Percentiles rank a stretch among this genome's conserved stretches.
Conservation (phyloP, 345 rosid species). For the Hibiscus trionum region DNA sequence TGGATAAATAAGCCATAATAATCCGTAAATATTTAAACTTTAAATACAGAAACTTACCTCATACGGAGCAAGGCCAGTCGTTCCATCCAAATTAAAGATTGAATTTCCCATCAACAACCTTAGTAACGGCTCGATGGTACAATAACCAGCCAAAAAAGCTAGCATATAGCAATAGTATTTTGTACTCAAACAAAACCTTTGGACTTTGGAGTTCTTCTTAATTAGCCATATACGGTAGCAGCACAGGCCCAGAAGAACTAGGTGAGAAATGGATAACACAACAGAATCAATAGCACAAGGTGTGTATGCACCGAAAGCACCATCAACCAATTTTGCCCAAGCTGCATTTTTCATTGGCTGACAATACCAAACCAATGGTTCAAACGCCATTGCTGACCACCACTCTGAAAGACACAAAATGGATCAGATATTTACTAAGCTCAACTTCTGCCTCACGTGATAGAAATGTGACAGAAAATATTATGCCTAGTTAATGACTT, state of each 20-base stretch:
- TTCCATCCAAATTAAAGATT: conserved; percentile 49
- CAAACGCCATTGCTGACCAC: conserved; percentile 43
- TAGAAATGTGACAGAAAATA: neutral
- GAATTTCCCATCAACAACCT: conserved; percentile 67
- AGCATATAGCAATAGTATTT: conserved; percentile 48
- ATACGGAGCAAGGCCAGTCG: conserved; percentile 55
- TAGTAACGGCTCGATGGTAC: conserved; percentile 62
- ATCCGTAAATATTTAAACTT: neutral
- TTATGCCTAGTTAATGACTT: neutral
- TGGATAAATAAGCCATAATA: neutral
- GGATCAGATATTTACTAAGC: neutral
- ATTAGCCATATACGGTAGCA: conserved; percentile 62
- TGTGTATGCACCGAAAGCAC: conserved; percentile 68
- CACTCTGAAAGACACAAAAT: conserved; percentile 11
- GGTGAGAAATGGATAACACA: conserved; percentile 58
- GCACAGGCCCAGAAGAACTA: conserved; percentile 67
- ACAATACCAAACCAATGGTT: conserved; percentile 72
- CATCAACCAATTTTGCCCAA: conserved; percentile 51
- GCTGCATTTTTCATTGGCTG: conserved; percentile 53
- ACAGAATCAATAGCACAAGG: conserved; percentile 65
- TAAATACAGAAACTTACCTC: conserved; percentile 45
- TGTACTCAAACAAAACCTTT: conserved; percentile 54
- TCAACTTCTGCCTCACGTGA: neutral
- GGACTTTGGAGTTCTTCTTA: conserved; percentile 45
- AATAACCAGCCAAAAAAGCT: conserved; percentile 57